Evolutionary conservation across 1,284 basidiomycete species (phyloP), one percentile per base, ranked within the genome.

Genomic region (Porogramme epimiltina): DNA sequence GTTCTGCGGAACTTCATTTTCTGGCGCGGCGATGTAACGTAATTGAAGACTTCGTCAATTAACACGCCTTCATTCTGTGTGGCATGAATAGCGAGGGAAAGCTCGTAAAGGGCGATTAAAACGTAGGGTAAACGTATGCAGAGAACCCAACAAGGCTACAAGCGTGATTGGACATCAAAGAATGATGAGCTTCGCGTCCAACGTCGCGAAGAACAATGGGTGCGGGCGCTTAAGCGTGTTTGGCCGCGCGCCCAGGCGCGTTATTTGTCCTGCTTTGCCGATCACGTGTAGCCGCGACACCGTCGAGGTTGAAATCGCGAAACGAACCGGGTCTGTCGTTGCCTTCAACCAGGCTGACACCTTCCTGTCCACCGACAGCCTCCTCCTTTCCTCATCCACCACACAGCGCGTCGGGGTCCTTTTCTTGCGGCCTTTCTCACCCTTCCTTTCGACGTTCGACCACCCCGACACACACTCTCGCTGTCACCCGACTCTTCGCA

Each of bases 271-370:
- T 10, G 42, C 60, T 64, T 64, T 62, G 61, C 51, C 44, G 47
- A 28, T 64, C 62, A 64, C 62, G 62, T 64, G 62, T 11, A 8
- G 39, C 44, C 58, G 60, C 58, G 59, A 62, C 56, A 43, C 47
- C 37, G 59, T 40, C 57, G 37, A 60, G 55, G 62, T 64, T 64
- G 59, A 64, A 64, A 62, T 64, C 62, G 59, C 59, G 62, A 60
- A 61, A 52, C 58, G 55, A 60, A 62, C 53, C 25, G 22, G 34
- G 42, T 49, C 52, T 51, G 57, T 62, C 51, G 47, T 61, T 55
- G 56, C 52, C 56, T 59, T 52, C 51, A 51, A 58, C 52, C 59
- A 56, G 62, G 62, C 62, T 64, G 62, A 64, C 62, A 63, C 60
- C 47, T 51, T n/a, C 52, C 54, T 49, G 45, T 56, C 55, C 49